phyloP scores from a whole-genome alignment of 441 rosid genomes.

The Pelargonium myrrhifolium region DNA sequence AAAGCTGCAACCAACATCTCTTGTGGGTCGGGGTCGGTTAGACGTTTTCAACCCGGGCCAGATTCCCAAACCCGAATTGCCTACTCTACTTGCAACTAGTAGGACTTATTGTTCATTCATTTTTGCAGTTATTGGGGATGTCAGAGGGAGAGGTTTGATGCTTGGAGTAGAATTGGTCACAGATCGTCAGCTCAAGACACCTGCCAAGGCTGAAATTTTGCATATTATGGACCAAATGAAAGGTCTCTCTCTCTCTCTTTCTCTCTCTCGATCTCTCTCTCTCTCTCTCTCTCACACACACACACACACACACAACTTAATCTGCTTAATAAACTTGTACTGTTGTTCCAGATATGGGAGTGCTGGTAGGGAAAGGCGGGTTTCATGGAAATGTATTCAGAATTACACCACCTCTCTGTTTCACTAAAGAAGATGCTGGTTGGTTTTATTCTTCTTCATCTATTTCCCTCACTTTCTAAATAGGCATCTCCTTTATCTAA shows the following conservation, averaged over 20 bases:
- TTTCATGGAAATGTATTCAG: slow-evolving; percentile 78
- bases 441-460: slow-evolving; percentile 7
- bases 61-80: too few relatives aligned
- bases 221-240: slow-evolving; percentile 67
- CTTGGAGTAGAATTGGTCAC: slow-evolving; percentile 72
- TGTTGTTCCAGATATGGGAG: slow-evolving; percentile 47
- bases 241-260: slow-evolving; percentile 40
- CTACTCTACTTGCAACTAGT: background rate
- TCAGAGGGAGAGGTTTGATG: slow-evolving; percentile 86
- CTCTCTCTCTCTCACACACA: too few relatives aligned
- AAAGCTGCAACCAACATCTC: too few relatives aligned
- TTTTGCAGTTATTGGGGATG: slow-evolving; percentile 72
- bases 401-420: slow-evolving; percentile 91
- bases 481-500: too few relatives aligned
- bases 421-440: slow-evolving; percentile 87
- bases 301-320: too few relatives aligned
- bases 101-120: background rate
- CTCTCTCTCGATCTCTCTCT: background rate
- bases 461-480: background rate
- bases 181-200: slow-evolving; percentile 66
- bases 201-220: slow-evolving; percentile 75
- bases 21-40: too few relatives aligned
- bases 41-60: background rate
- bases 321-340: slow-evolving; percentile 5
- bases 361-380: slow-evolving; percentile 91